These are phyloP conservation scores for Brasenia schreberi DNA, from an alignment of 164 flowering plant genomes.

Conservation along the genomic window DNA sequence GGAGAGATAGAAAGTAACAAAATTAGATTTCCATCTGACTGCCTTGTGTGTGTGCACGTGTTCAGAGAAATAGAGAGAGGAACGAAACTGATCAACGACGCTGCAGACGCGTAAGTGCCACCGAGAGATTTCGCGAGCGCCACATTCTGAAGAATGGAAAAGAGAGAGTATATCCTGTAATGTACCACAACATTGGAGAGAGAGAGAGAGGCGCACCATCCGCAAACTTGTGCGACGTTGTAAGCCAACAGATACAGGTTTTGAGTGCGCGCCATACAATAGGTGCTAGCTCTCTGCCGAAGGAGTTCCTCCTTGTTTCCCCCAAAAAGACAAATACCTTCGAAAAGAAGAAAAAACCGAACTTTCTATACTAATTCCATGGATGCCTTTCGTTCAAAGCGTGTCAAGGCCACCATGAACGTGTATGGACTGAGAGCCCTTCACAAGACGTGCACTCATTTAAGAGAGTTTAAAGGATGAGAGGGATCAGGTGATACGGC, in stretches of 20 bases:
- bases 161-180: slow-evolving; percentile 50
- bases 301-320: neutral
- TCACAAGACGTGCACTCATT: no score
- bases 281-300: neutral
- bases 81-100: slow-evolving; percentile 41
- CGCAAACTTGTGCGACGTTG: slow-evolving; percentile 57
- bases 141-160: slow-evolving; percentile 22
- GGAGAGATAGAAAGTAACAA: no score
- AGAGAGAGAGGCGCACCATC: slow-evolving; percentile 31
- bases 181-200: neutral
- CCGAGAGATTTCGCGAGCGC: slow-evolving; percentile 23
- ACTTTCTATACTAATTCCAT: no score
- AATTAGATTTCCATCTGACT: no score
- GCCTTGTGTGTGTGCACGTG: no score
- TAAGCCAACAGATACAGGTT: slow-evolving; percentile 48
- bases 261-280: neutral
- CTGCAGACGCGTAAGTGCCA: slow-evolving; percentile 48
- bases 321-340: neutral
- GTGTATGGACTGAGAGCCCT: no score
- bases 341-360: no score
- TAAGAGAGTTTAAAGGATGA: no score
- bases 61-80: neutral
- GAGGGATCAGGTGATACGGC: no score
- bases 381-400: no score
- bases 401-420: no score